phyloP scores from a whole-genome alignment of 1,284 basidiomycete genomes.

The Ceratobasidium sp. region DNA sequence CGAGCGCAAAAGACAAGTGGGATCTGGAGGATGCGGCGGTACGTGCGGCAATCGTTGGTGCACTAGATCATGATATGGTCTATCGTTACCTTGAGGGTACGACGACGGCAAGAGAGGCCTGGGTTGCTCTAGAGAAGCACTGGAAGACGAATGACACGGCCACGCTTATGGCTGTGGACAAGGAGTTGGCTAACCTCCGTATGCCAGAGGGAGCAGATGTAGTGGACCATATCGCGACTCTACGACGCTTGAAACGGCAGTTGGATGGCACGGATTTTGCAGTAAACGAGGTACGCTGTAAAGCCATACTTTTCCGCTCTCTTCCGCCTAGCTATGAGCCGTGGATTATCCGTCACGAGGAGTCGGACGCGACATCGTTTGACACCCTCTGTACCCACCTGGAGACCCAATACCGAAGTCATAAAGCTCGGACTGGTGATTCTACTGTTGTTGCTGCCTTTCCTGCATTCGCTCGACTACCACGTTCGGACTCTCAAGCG shows the following conservation, averaged over 20 bases:
- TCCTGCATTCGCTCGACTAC: not conserved
- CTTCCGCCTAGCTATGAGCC: slow-evolving; percentile 10
- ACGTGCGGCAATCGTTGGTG: not conserved
- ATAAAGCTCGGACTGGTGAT: not conserved
- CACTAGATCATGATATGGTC: slow-evolving; percentile 1
- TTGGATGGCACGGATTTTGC: slow-evolving; percentile 2
- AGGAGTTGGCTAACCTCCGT: not conserved
- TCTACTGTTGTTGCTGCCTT: not conserved
- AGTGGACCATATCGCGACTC: slow-evolving; percentile 11
- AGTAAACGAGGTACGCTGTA: not conserved
- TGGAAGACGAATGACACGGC: not conserved
- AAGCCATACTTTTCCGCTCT: slow-evolving; percentile 4
- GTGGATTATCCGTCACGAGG: not conserved
- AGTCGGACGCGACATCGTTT: not conserved
- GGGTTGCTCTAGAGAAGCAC: not conserved
- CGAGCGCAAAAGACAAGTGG: not conserved
- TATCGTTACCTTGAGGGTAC: slow-evolving; percentile 4
- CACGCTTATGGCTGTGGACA: not conserved
- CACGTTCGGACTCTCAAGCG: not conserved
- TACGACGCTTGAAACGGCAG: not conserved
- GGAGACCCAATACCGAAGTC: slow-evolving; percentile 6
- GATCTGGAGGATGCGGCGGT: not conserved
- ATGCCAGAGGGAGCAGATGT: slow-evolving; percentile 6
- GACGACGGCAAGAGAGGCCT: slow-evolving; percentile 4
- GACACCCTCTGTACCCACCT: not conserved